A percentile compares a stretch with the other conserved stretches of the same genome.
These are phyloP conservation scores for Heterobasidion annosum DNA, from an alignment of 1,284 basidiomycete genomes.

Conservation along the genomic window DNA sequence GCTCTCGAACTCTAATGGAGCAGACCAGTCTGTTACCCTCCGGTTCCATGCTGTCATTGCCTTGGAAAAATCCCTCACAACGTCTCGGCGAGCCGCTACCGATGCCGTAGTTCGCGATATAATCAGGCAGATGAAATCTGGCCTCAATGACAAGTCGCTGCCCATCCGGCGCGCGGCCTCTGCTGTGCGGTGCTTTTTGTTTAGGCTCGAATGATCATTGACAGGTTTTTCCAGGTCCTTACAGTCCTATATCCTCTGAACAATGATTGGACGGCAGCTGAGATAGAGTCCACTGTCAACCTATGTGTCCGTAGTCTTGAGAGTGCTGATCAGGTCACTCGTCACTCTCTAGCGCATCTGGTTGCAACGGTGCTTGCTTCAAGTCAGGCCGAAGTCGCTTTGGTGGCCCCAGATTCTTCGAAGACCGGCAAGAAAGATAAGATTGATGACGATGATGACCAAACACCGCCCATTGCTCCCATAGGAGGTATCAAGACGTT, in stretches of 20 bases:
- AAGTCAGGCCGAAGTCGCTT: conserved; percentile 69
- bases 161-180: conserved; percentile 83
- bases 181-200: conserved; percentile 38
- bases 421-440: conserved; percentile 60
- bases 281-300: conserved; percentile 69
- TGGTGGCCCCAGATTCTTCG: conserved; percentile 34
- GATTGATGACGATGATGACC: conserved; percentile 42
- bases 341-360: conserved; percentile 71
- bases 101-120: conserved; percentile 80
- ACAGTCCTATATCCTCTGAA: conserved; percentile 57
- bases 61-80: conserved; percentile 67
- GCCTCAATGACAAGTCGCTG: conserved; percentile 77
- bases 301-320: conserved; percentile 77
- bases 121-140: conserved; percentile 73
- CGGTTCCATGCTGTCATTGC: conserved; percentile 77
- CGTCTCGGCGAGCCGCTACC: conserved; percentile 77
- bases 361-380: conserved; percentile 79
- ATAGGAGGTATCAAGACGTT: conserved; percentile 66
- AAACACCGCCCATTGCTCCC: conserved; percentile 38
- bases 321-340: conserved; percentile 75
- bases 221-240: conserved; percentile 40
- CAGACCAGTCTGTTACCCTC: conserved; percentile 61
- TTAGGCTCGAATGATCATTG: background rate
- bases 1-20: background rate
- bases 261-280: conserved; percentile 41